A percentile compares a stretch with the other conserved stretches of the same genome.
These are phyloP conservation scores for Tolypocladium tundrense DNA, from an alignment of 2,329 filamentous ascomycete genomes.

Conservation along the genomic window DNA sequence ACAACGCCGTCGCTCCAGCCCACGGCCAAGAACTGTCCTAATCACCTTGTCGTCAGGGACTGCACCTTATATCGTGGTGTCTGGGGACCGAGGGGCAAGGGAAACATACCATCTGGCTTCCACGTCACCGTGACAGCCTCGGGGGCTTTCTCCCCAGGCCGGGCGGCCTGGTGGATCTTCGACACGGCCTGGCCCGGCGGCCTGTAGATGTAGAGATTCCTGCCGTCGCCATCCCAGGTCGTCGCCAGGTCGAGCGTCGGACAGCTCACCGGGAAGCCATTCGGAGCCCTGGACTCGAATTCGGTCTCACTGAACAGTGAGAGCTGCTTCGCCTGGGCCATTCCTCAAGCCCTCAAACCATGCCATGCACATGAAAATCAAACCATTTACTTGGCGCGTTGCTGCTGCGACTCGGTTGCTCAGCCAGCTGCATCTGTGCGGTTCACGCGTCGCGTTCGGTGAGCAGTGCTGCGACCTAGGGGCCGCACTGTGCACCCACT, in stretches of 20 bases:
- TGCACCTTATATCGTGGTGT: not conserved
- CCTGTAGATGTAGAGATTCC: conserved; percentile 65
- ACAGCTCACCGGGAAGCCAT: conserved; percentile 60
- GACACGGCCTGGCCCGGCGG: conserved; percentile 61
- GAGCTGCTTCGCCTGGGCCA: conserved; percentile 24
- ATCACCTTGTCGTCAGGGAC: not conserved
- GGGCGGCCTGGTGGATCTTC: conserved; percentile 35
- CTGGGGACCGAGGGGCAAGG: not conserved
- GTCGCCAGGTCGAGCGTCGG: conserved; percentile 79
- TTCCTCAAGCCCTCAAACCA: conserved; percentile 3
- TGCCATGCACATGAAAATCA: not conserved
- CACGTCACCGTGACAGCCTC: conserved; percentile 44
- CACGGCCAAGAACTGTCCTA: conserved; percentile 68
- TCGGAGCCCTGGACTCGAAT: conserved; percentile 43
- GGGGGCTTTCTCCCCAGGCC: conserved; percentile 28
- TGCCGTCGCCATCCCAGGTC: conserved; percentile 54
- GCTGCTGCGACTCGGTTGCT: not conserved
- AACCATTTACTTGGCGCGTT: not conserved
- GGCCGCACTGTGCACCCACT: not conserved
- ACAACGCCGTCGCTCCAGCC: conserved; percentile 76
- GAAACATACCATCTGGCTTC: conserved; percentile 55
- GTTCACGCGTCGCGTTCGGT: not conserved
- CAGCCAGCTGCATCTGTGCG: not conserved
- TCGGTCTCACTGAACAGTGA: conserved; percentile 45
- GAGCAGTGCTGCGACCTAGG: not conserved